Base-by-base conservation (phyloP, 352 stramenopile species). In the Phytopythium kandeliae region DNA sequence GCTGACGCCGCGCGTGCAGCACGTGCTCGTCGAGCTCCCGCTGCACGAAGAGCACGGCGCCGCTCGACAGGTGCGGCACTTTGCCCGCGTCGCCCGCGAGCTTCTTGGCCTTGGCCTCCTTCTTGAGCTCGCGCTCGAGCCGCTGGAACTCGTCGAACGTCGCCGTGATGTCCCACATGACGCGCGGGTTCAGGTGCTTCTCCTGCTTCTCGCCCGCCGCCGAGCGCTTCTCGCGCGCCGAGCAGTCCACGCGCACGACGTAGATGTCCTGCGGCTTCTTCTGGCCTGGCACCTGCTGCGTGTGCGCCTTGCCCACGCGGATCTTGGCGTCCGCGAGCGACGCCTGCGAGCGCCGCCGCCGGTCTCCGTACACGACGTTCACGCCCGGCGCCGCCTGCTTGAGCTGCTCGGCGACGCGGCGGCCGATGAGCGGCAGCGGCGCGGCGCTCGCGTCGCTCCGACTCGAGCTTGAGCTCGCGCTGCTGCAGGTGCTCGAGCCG, bases 91-190 rank as follows among this genome's bases (percentile, higher is more conserved):
- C 65, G 47, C 54, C 48, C 5, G n/a, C 35, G 11, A 76, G 50
- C 47, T 80, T 71, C 51, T 87, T 88, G 51, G 59, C 47, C 63
- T 82, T 74, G 19, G 82, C 41, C 42, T 92, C 82, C 49, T 71
- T 67, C 54, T 81, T 85, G 19, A 92, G 49, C n/a, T 73, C 68
- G 28, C 67, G 73, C 48, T 89, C 74, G 36, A 92, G 65, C 48
- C 70, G 69, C 54, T 86, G 74, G 62, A 92, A 91, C 33, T 92
- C 82, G 26, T 71, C 61, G 59, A 90, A 91, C 1, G 79, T 81
- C 36, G 79, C 78, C 13, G 79, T 89, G 17, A 92, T 36, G 42
- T 92, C 82, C 82, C 82, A 92, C 82, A 92, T 91, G 33, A 92
- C 67, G 7, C 84, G 73, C 8, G 78, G 81, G 47, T 92, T 92